These are phyloP conservation scores for Eragrostis curvula DNA, from an alignment of 176 grass and related monocot species.

Conservation along the genomic window DNA sequence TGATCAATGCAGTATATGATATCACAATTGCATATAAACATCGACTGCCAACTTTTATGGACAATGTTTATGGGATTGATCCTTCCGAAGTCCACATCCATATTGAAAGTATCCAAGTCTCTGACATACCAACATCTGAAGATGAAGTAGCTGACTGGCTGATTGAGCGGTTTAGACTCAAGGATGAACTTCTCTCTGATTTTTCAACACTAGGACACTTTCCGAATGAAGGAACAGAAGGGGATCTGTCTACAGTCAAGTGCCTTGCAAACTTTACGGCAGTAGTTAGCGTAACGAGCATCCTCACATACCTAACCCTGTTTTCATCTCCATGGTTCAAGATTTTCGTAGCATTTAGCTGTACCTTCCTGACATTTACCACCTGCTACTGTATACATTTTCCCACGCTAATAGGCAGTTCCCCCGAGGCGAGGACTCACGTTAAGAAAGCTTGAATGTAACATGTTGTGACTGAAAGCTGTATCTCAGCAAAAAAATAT, in stretches of 20 bases:
- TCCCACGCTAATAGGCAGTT: slow-evolving; percentile 52
- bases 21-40: slow-evolving; percentile 86
- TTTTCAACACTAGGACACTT: slow-evolving; percentile 60
- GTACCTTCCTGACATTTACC: slow-evolving; percentile 56
- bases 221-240: slow-evolving; percentile 79
- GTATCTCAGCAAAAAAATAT: slow-evolving; percentile 22
- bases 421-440: background rate
- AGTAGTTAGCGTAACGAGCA: slow-evolving; percentile 47
- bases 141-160: slow-evolving; percentile 69
- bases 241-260: slow-evolving; percentile 57
- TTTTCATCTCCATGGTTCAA: slow-evolving; percentile 82
- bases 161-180: slow-evolving; percentile 68
- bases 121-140: slow-evolving; percentile 71
- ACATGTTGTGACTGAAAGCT: slow-evolving; percentile 17
- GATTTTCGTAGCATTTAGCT: slow-evolving; percentile 72
- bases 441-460: slow-evolving; percentile 53
- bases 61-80: slow-evolving; percentile 81
- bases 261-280: slow-evolving; percentile 60
- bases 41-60: slow-evolving; percentile 67
- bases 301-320: slow-evolving; percentile 66
- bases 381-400: slow-evolving; percentile 68
- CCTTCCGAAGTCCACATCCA: slow-evolving; percentile 92
- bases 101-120: slow-evolving; percentile 51
- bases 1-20: slow-evolving; percentile 74
- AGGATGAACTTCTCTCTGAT: slow-evolving; percentile 73